A percentile compares a stretch with the other conserved stretches of the same genome.
phyloP scores from a whole-genome alignment of 208 protist genomes.

The Phytomonas francai region DNA sequence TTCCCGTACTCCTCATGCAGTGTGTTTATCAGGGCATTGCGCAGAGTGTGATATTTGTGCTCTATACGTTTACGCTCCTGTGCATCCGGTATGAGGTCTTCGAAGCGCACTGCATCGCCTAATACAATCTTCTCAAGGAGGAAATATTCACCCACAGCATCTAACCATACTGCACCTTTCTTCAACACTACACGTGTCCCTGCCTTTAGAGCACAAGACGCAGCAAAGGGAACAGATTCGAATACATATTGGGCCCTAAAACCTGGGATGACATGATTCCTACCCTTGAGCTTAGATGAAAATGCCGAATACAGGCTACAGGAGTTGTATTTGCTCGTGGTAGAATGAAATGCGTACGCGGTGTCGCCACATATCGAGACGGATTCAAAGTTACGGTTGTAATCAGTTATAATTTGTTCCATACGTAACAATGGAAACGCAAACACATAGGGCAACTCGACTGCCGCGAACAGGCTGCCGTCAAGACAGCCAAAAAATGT shows the following conservation, averaged over 20 bases:
- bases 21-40: constrained; percentile 21
- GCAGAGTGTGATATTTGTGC: constrained; percentile 16
- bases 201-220: constrained; percentile 1
- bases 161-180: constrained; percentile 37
- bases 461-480: constrained; percentile 45
- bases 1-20: constrained; percentile 34
- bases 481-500: constrained; percentile 52
- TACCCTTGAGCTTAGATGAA: not conserved
- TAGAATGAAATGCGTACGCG: constrained; percentile 24
- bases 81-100: not conserved
- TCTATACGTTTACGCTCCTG: constrained; percentile 6
- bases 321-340: constrained; percentile 1
- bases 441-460: constrained; percentile 46
- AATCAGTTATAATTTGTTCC: constrained; percentile 48
- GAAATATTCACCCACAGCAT: constrained; percentile 42
- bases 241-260: not conserved
- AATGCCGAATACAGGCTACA: not conserved
- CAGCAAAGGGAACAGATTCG: not conserved
- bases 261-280: not conserved
- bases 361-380: constrained; percentile 2
- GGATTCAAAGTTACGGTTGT: constrained; percentile 21
- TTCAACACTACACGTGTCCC: constrained; percentile 27
- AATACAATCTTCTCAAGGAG: constrained; percentile 15
- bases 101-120: not conserved
- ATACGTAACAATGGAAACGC: constrained; percentile 42